These are phyloP conservation scores for Pestalotiopsis sp. DNA, from an alignment of 2,329 filamentous ascomycete species.

Conservation along the genomic window DNA sequence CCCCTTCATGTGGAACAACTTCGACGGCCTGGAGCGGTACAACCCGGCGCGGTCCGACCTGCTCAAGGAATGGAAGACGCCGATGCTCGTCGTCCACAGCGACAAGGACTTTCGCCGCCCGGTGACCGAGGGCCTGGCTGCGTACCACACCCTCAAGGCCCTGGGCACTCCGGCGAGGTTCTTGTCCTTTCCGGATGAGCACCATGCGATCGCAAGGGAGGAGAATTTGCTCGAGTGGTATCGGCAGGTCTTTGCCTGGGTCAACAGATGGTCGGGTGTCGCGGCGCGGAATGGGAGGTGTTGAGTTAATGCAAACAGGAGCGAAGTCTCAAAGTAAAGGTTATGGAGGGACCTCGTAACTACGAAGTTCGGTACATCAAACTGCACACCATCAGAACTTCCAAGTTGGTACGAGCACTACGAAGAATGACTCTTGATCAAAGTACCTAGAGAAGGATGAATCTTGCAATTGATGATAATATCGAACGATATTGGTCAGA, in stretches of 20 bases:
- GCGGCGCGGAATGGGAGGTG: not conserved
- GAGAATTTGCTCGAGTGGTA: constrained; percentile 24
- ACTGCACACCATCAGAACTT: too few relatives aligned
- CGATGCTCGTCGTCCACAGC: constrained; percentile 73
- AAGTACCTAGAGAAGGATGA: too few relatives aligned
- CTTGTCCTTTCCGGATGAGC: constrained; percentile 24
- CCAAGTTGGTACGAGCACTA: too few relatives aligned
- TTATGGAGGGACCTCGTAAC: too few relatives aligned
- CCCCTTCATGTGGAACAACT: constrained; percentile 44
- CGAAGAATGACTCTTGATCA: too few relatives aligned
- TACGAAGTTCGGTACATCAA: too few relatives aligned
- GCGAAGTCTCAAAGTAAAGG: not conserved
- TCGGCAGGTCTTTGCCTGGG: constrained; percentile 24
- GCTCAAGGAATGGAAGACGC: constrained; percentile 61
- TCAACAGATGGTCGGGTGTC: constrained; percentile 21
- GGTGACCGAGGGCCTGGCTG: constrained; percentile 37
- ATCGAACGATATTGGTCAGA: not conserved
- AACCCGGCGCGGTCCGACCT: constrained; percentile 49
- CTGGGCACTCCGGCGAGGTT: constrained; percentile 22
- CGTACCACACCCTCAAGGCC: constrained; percentile 23
- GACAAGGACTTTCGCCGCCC: constrained; percentile 65
- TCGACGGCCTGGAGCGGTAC: constrained; percentile 50
- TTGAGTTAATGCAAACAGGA: too few relatives aligned
- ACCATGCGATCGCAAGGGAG: constrained; percentile 16
- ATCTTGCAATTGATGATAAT: too few relatives aligned